These are phyloP conservation scores for Neodidymelliopsis sp. DNA, from an alignment of 2,329 filamentous ascomycete species.

Conservation along the genomic window DNA sequence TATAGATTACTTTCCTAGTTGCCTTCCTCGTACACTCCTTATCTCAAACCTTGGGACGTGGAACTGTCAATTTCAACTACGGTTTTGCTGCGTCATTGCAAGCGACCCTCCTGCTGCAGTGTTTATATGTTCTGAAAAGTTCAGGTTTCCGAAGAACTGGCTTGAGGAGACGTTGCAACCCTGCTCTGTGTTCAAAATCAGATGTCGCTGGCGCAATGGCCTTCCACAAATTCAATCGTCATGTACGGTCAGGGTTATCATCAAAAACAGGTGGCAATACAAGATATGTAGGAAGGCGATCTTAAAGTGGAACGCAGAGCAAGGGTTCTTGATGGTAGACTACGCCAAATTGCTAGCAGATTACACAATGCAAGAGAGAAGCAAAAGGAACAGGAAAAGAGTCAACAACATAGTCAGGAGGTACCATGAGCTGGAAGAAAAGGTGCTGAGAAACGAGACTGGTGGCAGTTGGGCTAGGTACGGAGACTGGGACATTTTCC, in stretches of 20 bases:
- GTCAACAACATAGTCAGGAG: not conserved
- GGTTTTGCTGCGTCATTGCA: not conserved
- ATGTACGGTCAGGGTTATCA: constrained; percentile 11
- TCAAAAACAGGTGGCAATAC: constrained; percentile 17
- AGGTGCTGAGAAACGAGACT: not conserved
- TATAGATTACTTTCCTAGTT: not conserved
- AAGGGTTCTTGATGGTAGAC: constrained; percentile 14
- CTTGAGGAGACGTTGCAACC: not conserved
- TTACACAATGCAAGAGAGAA: constrained; percentile 11
- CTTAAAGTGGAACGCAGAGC: constrained; percentile 14
- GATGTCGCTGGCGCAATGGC: constrained; percentile 4
- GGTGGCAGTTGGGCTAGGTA: not conserved
- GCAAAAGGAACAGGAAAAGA: not conserved
- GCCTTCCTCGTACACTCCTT: not conserved
- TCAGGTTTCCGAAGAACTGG: not conserved
- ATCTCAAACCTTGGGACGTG: not conserved
- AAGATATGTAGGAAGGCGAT: constrained; percentile 7
- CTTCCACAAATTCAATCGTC: not conserved
- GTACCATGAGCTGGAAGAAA: constrained; percentile 1
- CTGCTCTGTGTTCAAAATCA: not conserved
- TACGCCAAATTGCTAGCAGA: constrained; percentile 16
- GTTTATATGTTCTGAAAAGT: not conserved
- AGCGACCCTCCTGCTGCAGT: not conserved
- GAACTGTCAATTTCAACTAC: not conserved
- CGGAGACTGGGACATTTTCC: constrained; percentile 11